Conservation (phyloP, 495 filamentous ascomycete species). For the Chaetomium cochliodes region DNA sequence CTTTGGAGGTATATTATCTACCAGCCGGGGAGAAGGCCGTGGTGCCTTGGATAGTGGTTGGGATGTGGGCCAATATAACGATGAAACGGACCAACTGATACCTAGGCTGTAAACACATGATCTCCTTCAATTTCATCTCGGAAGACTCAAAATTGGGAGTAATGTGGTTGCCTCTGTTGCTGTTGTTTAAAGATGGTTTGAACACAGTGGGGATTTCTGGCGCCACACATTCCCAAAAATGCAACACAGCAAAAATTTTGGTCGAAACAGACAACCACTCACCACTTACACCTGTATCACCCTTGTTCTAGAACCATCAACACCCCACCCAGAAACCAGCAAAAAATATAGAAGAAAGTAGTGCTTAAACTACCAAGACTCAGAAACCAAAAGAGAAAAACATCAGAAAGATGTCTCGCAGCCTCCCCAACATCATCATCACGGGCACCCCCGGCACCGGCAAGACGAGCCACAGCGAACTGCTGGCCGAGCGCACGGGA, state of each 20-base stretch:
- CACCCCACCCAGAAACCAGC: neutral
- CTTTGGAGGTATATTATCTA: neutral
- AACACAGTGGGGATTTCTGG: slow-evolving; percentile 18
- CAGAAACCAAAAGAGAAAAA: slow-evolving; percentile 23
- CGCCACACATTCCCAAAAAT: slow-evolving; percentile 13
- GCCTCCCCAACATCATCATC: slow-evolving; percentile 83
- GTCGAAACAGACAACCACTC: neutral
- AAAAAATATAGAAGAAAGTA: neutral
- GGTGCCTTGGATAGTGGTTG: neutral
- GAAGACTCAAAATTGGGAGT: too few species aligned
- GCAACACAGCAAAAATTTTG: slow-evolving; percentile 21
- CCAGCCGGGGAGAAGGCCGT: neutral
- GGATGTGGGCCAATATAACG: neutral
- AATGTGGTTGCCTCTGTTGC: neutral
- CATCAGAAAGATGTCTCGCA: slow-evolving; percentile 48
- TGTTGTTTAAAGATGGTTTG: neutral
- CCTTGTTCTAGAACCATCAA: neutral
- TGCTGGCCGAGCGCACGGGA: slow-evolving; percentile 60
- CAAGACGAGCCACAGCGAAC: slow-evolving; percentile 86
- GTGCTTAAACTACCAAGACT: neutral
- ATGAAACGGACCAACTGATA: neutral
- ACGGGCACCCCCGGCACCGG: slow-evolving; percentile 95
- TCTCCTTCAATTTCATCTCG: too few species aligned
- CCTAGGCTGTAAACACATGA: too few species aligned
- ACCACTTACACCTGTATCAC: slow-evolving; percentile 11